phyloP scores from a whole-genome alignment of 345 rosid species.

The Pugionium dolabratum region DNA sequence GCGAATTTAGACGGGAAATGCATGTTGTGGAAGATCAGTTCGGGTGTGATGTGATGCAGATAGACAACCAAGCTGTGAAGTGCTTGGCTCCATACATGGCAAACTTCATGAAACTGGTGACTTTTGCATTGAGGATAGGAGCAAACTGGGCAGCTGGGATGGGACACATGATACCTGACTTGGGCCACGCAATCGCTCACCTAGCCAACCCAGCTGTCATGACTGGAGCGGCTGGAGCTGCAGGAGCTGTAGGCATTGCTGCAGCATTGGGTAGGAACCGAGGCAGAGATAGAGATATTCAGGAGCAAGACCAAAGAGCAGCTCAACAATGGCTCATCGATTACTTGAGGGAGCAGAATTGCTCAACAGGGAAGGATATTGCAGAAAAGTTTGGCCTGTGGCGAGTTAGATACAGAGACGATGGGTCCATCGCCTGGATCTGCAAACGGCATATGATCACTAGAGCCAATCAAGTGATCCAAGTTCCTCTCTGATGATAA shows the following conservation, averaged over 20 bases:
- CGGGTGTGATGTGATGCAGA: conserved; percentile 88
- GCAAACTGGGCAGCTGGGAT: conserved; percentile 89
- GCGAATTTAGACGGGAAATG: conserved; percentile 87
- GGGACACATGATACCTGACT: conserved; percentile 95
- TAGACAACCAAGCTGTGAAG: conserved; percentile 73
- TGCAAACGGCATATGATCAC: conserved; percentile 77
- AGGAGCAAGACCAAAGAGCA: conserved; percentile 67
- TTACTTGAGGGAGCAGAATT: conserved; percentile 71
- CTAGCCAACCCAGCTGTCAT: conserved; percentile 61
- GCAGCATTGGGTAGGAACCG: conserved; percentile 57
- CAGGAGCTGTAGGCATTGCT: conserved; percentile 47
- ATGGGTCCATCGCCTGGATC: conserved; percentile 89
- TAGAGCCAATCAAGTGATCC: conserved; percentile 68
- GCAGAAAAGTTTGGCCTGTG: conserved; percentile 91
- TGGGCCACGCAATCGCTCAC: conserved; percentile 79
- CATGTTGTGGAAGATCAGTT: conserved; percentile 87
- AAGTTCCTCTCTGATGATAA: conserved; percentile 54
- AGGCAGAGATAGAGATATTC: conserved; percentile 52
- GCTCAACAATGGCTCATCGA: conserved; percentile 94
- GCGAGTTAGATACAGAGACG: conserved; percentile 81
- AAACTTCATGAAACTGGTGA: conserved; percentile 78
- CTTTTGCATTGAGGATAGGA: conserved; percentile 89
- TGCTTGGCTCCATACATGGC: conserved; percentile 83
- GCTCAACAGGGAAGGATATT: conserved; percentile 79
- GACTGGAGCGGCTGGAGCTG: conserved; percentile 81